Conservation (phyloP, 106 monocot genomes). For the Acorus gramineus region DNA sequence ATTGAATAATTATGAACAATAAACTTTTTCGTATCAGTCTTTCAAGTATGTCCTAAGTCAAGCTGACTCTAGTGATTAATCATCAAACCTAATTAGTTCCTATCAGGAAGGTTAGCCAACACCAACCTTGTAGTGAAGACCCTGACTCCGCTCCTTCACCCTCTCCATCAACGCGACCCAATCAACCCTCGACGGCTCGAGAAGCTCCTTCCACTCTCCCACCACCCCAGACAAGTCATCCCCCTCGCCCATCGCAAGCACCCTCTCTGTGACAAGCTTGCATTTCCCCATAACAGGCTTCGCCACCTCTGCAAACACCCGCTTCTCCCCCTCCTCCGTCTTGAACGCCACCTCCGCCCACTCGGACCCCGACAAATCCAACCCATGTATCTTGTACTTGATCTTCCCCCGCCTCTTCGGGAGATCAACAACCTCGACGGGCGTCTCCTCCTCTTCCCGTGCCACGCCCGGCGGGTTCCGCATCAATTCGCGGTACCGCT, state of each 20-base stretch:
- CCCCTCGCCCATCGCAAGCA: constrained; percentile 35
- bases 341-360: constrained; percentile 62
- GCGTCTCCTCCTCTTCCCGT: too few relatives aligned
- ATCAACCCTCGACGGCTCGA: constrained; percentile 63
- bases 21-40: too few relatives aligned
- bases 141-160: constrained; percentile 41
- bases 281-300: constrained; percentile 53
- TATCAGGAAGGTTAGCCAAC: neutral
- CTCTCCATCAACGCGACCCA: constrained; percentile 70
- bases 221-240: constrained; percentile 36
- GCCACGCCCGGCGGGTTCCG: neutral
- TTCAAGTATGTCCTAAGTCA: too few relatives aligned
- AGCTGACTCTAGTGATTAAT: too few relatives aligned
- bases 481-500: constrained; percentile 44
- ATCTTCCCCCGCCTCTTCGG: constrained; percentile 73
- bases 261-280: constrained; percentile 55
- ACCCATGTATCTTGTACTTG: constrained; percentile 63
- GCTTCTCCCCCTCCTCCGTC: constrained; percentile 38
- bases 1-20: too few relatives aligned
- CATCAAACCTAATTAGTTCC: too few relatives aligned
- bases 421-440: too few relatives aligned
- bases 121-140: constrained; percentile 72
- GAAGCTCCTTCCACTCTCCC: constrained; percentile 47
- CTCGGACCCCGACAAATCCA: constrained; percentile 67
- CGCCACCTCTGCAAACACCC: constrained; percentile 30